Evolutionary conservation across 139 green algal species (phyloP).

Genomic region (Chlamydomonas incerta): DNA sequence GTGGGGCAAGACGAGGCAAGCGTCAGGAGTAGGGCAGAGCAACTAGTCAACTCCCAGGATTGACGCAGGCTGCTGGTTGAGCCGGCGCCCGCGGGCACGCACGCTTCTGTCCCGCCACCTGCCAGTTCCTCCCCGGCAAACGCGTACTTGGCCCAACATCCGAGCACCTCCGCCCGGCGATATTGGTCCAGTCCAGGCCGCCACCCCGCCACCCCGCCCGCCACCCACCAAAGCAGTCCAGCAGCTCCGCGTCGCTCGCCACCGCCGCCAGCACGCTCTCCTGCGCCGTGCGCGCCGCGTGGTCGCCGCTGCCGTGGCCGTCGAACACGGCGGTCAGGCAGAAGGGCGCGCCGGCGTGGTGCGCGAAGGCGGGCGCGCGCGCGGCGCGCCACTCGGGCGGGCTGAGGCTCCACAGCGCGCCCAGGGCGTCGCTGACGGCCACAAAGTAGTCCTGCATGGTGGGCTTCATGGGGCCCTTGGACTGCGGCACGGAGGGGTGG

Average conservation of each 20-base stretch:
- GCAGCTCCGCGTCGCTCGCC: background rate
- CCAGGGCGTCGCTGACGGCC: background rate
- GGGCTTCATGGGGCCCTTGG: constrained; percentile 34
- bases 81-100: too few species aligned
- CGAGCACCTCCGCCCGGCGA: too few species aligned
- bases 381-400: background rate
- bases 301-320: constrained; percentile 31
- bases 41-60: too few species aligned
- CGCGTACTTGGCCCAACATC: too few species aligned
- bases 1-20: too few species aligned
- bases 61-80: too few species aligned
- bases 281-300: constrained; percentile 35
- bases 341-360: constrained; percentile 24
- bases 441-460: constrained; percentile 43
- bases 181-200: too few species aligned
- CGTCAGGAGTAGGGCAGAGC: too few species aligned
- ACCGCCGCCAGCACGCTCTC: constrained; percentile 20
- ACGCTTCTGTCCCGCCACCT: too few species aligned
- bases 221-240: constrained; percentile 23
- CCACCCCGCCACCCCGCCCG: too few species aligned
- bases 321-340: constrained; percentile 35
- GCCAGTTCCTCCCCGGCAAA: too few species aligned
- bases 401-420: constrained; percentile 6
- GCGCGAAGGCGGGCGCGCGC: background rate
- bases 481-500: too few species aligned